A percentile compares a stretch with the other conserved stretches of the same genome.
These are phyloP conservation scores for Tuber calosporum DNA, from an alignment of 495 filamentous ascomycete species.

Conservation along the genomic window DNA sequence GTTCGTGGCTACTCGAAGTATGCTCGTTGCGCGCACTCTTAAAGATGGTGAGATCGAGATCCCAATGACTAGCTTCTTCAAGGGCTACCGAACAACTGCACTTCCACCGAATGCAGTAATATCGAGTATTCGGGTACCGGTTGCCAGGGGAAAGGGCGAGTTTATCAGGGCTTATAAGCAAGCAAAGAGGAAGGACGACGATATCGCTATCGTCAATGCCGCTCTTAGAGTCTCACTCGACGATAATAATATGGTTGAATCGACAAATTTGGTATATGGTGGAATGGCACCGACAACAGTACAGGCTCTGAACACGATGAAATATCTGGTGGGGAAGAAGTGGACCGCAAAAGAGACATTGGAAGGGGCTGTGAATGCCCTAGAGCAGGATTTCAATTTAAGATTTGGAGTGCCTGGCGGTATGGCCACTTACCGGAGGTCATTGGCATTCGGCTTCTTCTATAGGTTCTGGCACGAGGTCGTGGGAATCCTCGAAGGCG, in stretches of 20 bases:
- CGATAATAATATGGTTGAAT: constrained; percentile 51
- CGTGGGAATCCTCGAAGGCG: constrained; percentile 48
- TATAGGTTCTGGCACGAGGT: constrained; percentile 65
- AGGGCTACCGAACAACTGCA: constrained; percentile 78
- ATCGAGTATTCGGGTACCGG: constrained; percentile 73
- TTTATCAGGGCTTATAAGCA: constrained; percentile 67
- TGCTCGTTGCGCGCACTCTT: constrained; percentile 67
- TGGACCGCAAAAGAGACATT: constrained; percentile 58
- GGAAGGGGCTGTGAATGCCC: constrained; percentile 61
- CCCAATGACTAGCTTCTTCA: constrained; percentile 90
- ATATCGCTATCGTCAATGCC: constrained; percentile 74
- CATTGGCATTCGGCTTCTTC: constrained; percentile 64
- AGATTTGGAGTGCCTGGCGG: constrained; percentile 69
- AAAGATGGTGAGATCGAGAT: constrained; percentile 62
- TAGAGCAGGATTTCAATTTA: constrained; percentile 65
- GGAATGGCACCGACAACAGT: constrained; percentile 70
- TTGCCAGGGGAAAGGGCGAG: constrained; percentile 58
- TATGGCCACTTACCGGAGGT: constrained; percentile 71
- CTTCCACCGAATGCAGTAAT: constrained; percentile 77
- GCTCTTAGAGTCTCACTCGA: constrained; percentile 58
- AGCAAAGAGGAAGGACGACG: constrained; percentile 71
- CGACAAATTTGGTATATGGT: constrained; percentile 61
- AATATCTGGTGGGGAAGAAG: constrained; percentile 57
- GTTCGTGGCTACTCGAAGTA: constrained; percentile 77
- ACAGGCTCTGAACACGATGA: constrained; percentile 58